phyloP scores from a whole-genome alignment of 345 rosid species.

The Lepidium didymum region DNA sequence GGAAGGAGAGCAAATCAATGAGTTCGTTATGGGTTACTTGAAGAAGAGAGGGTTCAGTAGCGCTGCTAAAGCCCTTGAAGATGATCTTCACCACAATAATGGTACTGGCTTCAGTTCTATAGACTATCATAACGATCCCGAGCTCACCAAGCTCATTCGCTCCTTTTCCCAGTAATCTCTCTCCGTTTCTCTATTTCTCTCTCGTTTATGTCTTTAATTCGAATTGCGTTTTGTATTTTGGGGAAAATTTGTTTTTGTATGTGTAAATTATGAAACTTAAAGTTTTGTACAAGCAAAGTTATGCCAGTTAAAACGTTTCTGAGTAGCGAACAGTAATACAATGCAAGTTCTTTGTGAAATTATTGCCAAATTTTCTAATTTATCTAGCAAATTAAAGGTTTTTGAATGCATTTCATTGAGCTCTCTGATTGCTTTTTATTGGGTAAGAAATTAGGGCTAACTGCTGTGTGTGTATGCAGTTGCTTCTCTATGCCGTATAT shows the following conservation, averaged over 20 bases:
- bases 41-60: slow-evolving; percentile 86
- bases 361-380: neutral
- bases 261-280: neutral
- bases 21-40: slow-evolving; percentile 63
- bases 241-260: neutral
- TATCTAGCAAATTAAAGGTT: neutral
- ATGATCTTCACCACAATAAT: slow-evolving; percentile 54
- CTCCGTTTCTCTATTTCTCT: neutral
- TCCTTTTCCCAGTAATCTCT: slow-evolving; percentile 55
- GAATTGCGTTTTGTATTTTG: neutral
- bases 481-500: neutral
- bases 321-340: neutral
- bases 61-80: slow-evolving; percentile 36
- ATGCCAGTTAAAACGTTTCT: neutral
- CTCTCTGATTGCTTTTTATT: neutral
- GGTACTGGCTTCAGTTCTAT: slow-evolving; percentile 24
- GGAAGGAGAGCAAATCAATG: slow-evolving; percentile 52
- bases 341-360: neutral
- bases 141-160: slow-evolving; percentile 64
- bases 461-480: neutral
- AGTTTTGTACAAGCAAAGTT: neutral
- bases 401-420: neutral
- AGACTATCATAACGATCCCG: slow-evolving; percentile 60
- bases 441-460: slow-evolving; percentile 21
- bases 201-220: neutral